Evolutionary conservation across 257 asterid genomes (phyloP), one percentile per base, ranked within the genome.

Genomic region (Solanum chmielewskii): DNA sequence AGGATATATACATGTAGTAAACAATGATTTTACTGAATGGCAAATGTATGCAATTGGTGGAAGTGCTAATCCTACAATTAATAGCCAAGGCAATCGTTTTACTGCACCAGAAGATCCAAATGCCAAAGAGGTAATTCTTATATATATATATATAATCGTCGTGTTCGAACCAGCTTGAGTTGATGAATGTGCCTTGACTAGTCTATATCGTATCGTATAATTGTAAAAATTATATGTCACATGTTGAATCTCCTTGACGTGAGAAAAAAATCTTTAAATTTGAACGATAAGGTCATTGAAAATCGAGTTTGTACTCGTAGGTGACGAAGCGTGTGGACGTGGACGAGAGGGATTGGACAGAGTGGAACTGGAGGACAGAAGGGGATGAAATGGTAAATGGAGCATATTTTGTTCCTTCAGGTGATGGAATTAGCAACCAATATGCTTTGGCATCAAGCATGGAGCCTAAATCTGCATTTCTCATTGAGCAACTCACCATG

Each of bases 351-450:
- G 96, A 90, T 44, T 96, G 99, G 98, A 88, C 91, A 14, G 90
- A 76, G 39, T 96, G 99, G 98, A 96, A 95, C 80, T 96, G 99
- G 99, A 95, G 97, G 92, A 92, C 99, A 4, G 92, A 92, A 7
- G 98, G 96, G 33, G 99, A 96, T 88, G 64, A 92, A 82, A 7
- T 96, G 94, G 95, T 91, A 31, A 96, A 96, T 49, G 99, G 98
- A n/a, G 99, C 99, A 7, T 95, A 92, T 89, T 96, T 96, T 44
- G 98, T 96, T 25, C 94, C 98, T 35, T 96, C 99, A 0, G 99
- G 98, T 12, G 95, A 88, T 41, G 98, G 98, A 60, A 90, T 91
- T 31, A 90, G 88, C 49, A 37, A 90, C 89, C 94, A 92, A n/a
- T 93, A 93, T 49, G 89, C 88, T 11, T 69, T 87, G 87, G 93